These are phyloP conservation scores for Biscogniauxia sp. DNA, from an alignment of 2,329 filamentous ascomycete species.

Conservation along the genomic window DNA sequence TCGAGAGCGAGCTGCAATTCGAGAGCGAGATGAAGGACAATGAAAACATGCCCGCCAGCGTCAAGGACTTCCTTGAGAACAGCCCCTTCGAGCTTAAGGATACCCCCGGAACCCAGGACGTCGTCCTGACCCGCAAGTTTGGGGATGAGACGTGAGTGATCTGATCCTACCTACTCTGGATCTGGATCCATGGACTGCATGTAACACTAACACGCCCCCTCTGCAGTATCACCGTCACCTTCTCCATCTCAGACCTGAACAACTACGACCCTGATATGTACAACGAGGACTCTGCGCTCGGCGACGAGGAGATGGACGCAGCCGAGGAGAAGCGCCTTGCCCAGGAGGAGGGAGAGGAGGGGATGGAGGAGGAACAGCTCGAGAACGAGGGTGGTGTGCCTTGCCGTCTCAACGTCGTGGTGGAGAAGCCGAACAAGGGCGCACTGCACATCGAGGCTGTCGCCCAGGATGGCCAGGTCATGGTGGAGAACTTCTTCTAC, in stretches of 20 bases:
- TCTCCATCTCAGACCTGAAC: constrained; percentile 82
- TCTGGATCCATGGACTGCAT: too few species aligned
- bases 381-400: constrained; percentile 63
- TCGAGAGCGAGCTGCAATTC: constrained; percentile 78
- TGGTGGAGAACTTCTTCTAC: constrained; percentile 89
- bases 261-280: constrained; percentile 59
- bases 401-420: constrained; percentile 77
- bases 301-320: constrained; percentile 52
- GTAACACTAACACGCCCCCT: constrained; percentile 17
- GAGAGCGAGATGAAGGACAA: constrained; percentile 78
- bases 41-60: constrained; percentile 69
- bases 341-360: constrained; percentile 57
- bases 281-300: constrained; percentile 53
- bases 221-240: constrained; percentile 70
- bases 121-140: constrained; percentile 77
- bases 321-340: constrained; percentile 55
- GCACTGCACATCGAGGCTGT: constrained; percentile 83
- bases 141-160: constrained; percentile 78
- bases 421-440: constrained; percentile 84
- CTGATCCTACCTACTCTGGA: too few species aligned
- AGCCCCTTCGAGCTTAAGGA: constrained; percentile 82
- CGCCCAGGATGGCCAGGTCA: constrained; percentile 80
- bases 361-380: constrained; percentile 43
- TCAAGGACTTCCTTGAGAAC: constrained; percentile 87
- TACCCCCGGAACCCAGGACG: constrained; percentile 79